phyloP scores from a whole-genome alignment of 2,329 filamentous ascomycete species.

The Paradendryphiella salina region DNA sequence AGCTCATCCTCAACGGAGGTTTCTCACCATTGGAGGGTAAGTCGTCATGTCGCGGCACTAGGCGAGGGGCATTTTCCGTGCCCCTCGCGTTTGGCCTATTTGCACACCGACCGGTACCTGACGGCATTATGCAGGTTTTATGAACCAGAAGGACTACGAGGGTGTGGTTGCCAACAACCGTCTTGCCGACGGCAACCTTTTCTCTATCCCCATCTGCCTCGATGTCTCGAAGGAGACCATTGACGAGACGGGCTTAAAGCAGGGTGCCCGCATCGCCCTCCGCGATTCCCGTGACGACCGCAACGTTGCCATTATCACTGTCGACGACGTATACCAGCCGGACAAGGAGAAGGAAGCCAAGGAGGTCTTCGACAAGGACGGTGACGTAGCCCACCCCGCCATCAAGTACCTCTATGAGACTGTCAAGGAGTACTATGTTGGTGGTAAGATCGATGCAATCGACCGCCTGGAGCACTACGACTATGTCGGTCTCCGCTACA shows the following conservation, averaged over 20 bases:
- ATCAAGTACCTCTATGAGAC: constrained; percentile 85
- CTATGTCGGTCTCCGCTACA: constrained; percentile 93
- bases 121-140: constrained; percentile 68
- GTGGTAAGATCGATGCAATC: constrained; percentile 93
- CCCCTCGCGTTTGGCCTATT: constrained; percentile 39
- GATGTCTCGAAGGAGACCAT: constrained; percentile 78
- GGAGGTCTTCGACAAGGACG: constrained; percentile 92
- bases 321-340: constrained; percentile 93
- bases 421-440: constrained; percentile 86
- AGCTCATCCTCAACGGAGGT: constrained; percentile 94
- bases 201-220: constrained; percentile 95
- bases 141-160: constrained; percentile 97
- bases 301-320: constrained; percentile 91
- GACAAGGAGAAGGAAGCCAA: constrained; percentile 95
- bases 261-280: constrained; percentile 80
- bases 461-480: constrained; percentile 98
- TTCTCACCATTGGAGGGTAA: constrained; percentile 97
- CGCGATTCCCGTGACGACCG: constrained; percentile 95
- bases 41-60: constrained; percentile 23
- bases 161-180: constrained; percentile 88
- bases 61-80: constrained; percentile 8
- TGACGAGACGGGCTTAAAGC: constrained; percentile 72
- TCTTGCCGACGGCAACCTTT: constrained; percentile 84
- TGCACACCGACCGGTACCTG: constrained; percentile 15
- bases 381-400: constrained; percentile 87